Conservation (phyloP, 306 rosid genomes). For the Acmispon strigosus region DNA sequence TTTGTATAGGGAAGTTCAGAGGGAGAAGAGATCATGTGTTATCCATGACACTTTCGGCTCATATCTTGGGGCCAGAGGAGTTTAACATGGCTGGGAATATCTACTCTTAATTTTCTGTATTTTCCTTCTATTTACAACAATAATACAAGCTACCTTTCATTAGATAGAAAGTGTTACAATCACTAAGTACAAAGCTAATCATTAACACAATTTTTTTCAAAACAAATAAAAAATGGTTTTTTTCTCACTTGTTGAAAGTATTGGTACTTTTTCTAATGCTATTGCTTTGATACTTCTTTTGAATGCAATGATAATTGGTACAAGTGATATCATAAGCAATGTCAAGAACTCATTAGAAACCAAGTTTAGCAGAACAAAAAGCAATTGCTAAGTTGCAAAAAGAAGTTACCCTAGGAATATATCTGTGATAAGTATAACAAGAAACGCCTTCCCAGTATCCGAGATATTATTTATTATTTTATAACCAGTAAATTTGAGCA, state of each 20-base stretch:
- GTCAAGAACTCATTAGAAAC: neutral
- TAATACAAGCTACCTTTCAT: neutral
- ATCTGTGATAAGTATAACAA: slow-evolving; percentile 82
- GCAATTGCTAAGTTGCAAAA: slow-evolving; percentile 1
- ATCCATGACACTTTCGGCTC: neutral
- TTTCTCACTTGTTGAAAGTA: neutral
- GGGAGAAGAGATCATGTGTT: neutral
- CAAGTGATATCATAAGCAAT: neutral
- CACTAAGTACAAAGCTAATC: neutral
- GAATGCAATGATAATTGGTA: neutral
- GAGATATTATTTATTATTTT: slow-evolving; percentile 83
- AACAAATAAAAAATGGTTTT: neutral
- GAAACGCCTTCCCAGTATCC: slow-evolving; percentile 94
- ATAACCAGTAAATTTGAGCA: slow-evolving; percentile 96
- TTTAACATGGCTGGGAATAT: neutral
- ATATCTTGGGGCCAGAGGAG: neutral
- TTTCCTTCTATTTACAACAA: neutral
- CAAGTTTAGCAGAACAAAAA: neutral
- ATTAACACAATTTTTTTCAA: neutral
- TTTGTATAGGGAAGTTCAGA: neutral
- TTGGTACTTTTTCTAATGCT: neutral
- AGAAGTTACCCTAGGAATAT: slow-evolving; percentile 85
- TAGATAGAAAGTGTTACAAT: neutral
- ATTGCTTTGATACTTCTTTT: neutral
- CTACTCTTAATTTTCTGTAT: neutral